Evolutionary conservation across 805 yeast species (phyloP).

Genomic region (Clavispora phyllophila): DNA sequence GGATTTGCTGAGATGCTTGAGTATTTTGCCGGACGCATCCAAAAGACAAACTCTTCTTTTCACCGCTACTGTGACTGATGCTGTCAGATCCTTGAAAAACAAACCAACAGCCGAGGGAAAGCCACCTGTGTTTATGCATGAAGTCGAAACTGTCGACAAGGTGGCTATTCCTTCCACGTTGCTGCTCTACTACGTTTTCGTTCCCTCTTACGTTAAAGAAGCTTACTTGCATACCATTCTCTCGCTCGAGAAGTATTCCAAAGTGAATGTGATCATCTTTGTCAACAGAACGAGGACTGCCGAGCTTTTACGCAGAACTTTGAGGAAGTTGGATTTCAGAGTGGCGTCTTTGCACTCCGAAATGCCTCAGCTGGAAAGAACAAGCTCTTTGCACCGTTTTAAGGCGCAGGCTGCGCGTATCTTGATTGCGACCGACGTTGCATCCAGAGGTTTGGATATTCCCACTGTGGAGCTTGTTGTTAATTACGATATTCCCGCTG

Average conservation of each 20-base stretch:
- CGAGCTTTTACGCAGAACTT: slow-evolving; percentile 74
- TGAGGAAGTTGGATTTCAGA: slow-evolving; percentile 67
- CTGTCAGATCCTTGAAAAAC: slow-evolving; percentile 75
- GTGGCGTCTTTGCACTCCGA: slow-evolving; percentile 92
- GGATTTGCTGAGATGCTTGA: slow-evolving; percentile 70
- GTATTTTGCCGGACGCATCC: slow-evolving; percentile 62
- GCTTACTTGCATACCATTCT: slow-evolving; percentile 74
- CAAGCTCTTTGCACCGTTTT: slow-evolving; percentile 86
- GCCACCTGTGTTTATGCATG: slow-evolving; percentile 61
- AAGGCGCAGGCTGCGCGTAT: slow-evolving; percentile 93
- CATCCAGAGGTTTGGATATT: slow-evolving; percentile 94
- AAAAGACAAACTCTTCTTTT: slow-evolving; percentile 84
- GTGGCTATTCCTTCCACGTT: slow-evolving; percentile 79
- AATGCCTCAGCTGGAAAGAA: slow-evolving; percentile 89
- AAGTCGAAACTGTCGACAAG: slow-evolving; percentile 66
- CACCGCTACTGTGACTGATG: slow-evolving; percentile 94
- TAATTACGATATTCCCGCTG: slow-evolving; percentile 91
- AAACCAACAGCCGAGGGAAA: slow-evolving; percentile 52
- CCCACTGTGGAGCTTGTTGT: slow-evolving; percentile 87
- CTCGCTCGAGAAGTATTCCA: slow-evolving; percentile 54
- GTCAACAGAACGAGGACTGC: slow-evolving; percentile 90
- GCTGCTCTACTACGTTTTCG: slow-evolving; percentile 58
- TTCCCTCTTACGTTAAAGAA: slow-evolving; percentile 87
- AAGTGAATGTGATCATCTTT: slow-evolving; percentile 76
- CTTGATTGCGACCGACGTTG: slow-evolving; percentile 93